phyloP scores from a whole-genome alignment of 2,329 filamentous ascomycete genomes.

The Trichoderma sp. region DNA sequence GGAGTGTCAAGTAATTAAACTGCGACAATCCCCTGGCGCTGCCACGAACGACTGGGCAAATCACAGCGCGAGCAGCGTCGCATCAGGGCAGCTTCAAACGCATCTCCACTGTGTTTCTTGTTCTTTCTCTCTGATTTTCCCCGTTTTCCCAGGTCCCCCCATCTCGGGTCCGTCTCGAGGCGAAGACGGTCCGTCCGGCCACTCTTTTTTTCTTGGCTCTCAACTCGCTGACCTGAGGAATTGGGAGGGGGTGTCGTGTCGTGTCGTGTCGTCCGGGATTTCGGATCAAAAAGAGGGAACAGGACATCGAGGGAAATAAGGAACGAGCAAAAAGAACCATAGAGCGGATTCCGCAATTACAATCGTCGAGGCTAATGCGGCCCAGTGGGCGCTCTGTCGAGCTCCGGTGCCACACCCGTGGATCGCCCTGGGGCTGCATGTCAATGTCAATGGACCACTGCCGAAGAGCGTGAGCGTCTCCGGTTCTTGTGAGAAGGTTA shows the following conservation, averaged over 20 bases:
- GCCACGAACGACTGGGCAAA: neutral
- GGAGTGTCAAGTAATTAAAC: neutral
- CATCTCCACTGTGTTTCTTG: neutral
- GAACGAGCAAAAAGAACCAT: neutral
- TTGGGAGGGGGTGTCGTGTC: neutral
- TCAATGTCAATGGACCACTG: slow-evolving; percentile 6
- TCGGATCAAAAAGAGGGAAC: neutral
- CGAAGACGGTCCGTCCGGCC: neutral
- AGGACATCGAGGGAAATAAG: neutral
- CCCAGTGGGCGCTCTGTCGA: slow-evolving; percentile 4
- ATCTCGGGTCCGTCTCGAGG: slow-evolving; percentile 9
- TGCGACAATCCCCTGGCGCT: neutral
- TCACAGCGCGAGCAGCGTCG: slow-evolving; percentile 9
- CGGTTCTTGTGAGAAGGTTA: neutral
- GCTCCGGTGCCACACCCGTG: slow-evolving; percentile 17
- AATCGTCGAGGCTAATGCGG: neutral
- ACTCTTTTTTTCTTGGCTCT: neutral
- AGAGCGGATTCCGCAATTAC: slow-evolving; percentile 15
- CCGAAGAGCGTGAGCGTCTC: neutral
- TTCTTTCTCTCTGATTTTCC: neutral
- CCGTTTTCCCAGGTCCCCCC: neutral
- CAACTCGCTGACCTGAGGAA: neutral
- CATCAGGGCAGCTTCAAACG: slow-evolving; percentile 13
- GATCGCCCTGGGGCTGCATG: slow-evolving; percentile 3
- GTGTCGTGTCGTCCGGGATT: neutral